Evolutionary conservation across 2,329 filamentous ascomycete genomes (phyloP).

Genomic region (Diaporthe sp.): DNA sequence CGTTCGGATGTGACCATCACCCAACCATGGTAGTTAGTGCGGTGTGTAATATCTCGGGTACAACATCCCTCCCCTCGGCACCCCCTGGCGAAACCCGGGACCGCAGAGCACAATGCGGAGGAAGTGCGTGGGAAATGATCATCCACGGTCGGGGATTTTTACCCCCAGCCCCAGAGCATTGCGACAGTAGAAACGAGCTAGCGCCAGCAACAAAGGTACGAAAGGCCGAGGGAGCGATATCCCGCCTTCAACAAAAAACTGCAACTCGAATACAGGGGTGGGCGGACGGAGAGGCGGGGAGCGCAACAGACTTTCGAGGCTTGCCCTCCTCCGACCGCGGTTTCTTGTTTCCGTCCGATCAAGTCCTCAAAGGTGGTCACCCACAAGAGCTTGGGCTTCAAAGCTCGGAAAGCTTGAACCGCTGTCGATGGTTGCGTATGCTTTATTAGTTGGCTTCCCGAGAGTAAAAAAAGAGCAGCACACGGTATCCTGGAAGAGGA

Average conservation of each 20-base stretch:
- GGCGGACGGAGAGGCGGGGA: neutral
- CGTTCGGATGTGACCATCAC: constrained; percentile 32
- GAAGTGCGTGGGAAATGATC: constrained; percentile 10
- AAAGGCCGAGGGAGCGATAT: constrained; percentile 11
- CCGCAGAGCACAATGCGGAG: constrained; percentile 9
- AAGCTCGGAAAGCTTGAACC: constrained; percentile 20
- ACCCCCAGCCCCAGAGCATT: constrained; percentile 9
- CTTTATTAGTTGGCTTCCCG: neutral
- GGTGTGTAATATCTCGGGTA: constrained; percentile 5
- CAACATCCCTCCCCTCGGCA: constrained; percentile 16
- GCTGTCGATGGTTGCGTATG: neutral
- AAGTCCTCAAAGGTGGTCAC: neutral
- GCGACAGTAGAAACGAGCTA: neutral
- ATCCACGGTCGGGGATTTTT: constrained; percentile 24
- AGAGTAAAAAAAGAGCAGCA: neutral
- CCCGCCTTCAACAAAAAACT: neutral
- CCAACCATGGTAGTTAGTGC: constrained; percentile 22
- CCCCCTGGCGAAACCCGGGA: constrained; percentile 8
- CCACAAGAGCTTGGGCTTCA: constrained; percentile 18
- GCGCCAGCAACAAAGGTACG: neutral
- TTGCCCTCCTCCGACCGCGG: neutral
- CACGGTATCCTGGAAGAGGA: neutral
- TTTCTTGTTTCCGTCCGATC: constrained; percentile 28
- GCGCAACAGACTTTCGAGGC: constrained; percentile 9
- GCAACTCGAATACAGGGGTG: constrained; percentile 11